Base-by-base conservation (phyloP, 495 filamentous ascomycete species). In the Penicillium maclennaniae region DNA sequence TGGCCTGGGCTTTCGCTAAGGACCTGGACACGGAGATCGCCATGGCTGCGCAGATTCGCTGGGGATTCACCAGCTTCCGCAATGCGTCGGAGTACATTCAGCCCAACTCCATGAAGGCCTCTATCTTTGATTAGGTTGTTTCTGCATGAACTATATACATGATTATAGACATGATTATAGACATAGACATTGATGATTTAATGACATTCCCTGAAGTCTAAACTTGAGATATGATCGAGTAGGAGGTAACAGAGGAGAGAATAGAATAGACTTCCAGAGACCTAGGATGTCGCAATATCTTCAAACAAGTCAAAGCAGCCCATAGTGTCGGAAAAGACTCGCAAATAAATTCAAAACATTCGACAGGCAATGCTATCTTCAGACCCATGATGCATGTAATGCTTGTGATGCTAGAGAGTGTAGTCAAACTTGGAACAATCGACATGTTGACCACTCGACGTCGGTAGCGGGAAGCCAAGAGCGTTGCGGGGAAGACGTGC, bases 1-100 rank as follows among this genome's bases (percentile, higher is more conserved):
- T 88, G 41, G 82, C 85, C 41, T 88, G 86, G 81, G 69, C 68
- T 1, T 89, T 79, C 70, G 87, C 85, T 0, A 83, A 88, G 61
- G 85, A 90, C 49, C 57, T 90, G 52, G 80, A 74, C 5, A 67
- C 83, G 15, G 72, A 83, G 56, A 82, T 87, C 23, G 71, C 82
- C 36, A 78, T 82, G 55, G 81, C 85, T 8, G 82, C 78, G 49
- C 87, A 90, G 73, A 87, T 87, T 47, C 68, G 80, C 4, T 87
- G 84, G 84, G 83, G 60, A 4, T 71, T 71, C 49, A 76, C 59
- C 34, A 64, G 59, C 51, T 69, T 64, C 63, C 66, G 68, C 19
- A 67, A 67, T 57, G 66, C 66, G 12, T 69, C 66, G 1, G 61
- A 67, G 43, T 70, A 70, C 31, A 69, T 70, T 27, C 59, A 69